These are phyloP conservation scores for Debaryomycetaceae sp. DNA, from an alignment of 1,139 yeast genomes.

Conservation along the genomic window DNA sequence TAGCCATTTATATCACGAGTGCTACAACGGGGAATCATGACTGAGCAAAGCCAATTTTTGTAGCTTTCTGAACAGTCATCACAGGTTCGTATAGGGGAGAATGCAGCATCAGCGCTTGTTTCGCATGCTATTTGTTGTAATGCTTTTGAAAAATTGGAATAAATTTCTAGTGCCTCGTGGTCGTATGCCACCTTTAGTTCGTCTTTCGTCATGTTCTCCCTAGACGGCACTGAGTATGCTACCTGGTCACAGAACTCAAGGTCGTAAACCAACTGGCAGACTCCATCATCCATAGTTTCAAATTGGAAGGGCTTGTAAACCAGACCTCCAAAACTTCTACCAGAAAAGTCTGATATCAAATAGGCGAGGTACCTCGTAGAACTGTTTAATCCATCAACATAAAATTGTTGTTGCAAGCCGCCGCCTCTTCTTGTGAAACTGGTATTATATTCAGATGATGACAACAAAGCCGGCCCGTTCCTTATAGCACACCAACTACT, in stretches of 20 bases:
- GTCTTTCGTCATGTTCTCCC: slow-evolving; percentile 18
- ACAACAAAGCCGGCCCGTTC: slow-evolving; percentile 39
- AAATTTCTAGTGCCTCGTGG: slow-evolving; percentile 51
- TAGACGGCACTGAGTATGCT: slow-evolving; percentile 84
- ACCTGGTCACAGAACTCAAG: slow-evolving; percentile 76
- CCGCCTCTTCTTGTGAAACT: slow-evolving; percentile 49
- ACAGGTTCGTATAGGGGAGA: slow-evolving; percentile 73
- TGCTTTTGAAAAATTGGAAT: slow-evolving; percentile 68
- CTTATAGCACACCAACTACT: slow-evolving; percentile 75
- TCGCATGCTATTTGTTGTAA: slow-evolving; percentile 78
- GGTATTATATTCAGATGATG: slow-evolving; percentile 22
- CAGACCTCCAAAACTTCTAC: slow-evolving; percentile 57
- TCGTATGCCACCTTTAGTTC: slow-evolving; percentile 53
- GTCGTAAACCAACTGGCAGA: slow-evolving; percentile 73
- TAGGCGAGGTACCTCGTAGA: slow-evolving; percentile 67
- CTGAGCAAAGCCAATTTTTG: slow-evolving; percentile 86
- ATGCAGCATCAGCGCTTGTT: slow-evolving; percentile 62
- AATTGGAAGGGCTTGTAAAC: slow-evolving; percentile 60
- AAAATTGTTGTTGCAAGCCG: slow-evolving; percentile 56
- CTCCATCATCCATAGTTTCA: slow-evolving; percentile 50
- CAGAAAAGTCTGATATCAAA: slow-evolving; percentile 50
- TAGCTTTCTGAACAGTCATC: slow-evolving; percentile 69
- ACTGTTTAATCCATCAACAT: slow-evolving; percentile 55
- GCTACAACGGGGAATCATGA: slow-evolving; percentile 85
- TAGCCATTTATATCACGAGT: slow-evolving; percentile 47